Evolutionary conservation across 2,329 filamentous ascomycete species (phyloP), one percentile per base, ranked within the genome.

Genomic region (Claviceps sp.): DNA sequence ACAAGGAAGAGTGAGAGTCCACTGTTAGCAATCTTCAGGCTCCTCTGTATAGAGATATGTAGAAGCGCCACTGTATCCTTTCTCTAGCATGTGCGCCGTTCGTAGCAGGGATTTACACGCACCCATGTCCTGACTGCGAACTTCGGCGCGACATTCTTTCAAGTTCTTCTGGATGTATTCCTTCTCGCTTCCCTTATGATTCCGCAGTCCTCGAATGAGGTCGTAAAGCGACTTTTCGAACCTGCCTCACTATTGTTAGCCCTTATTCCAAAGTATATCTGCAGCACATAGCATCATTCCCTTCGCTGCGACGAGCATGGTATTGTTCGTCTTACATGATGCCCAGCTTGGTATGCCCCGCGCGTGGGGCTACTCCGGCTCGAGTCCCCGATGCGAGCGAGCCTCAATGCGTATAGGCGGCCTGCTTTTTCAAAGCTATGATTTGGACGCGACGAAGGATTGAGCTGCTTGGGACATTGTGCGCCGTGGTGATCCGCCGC

Each of bases 171-270:
- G 86, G 55, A 98, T 94, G 69, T 97, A 98, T 65, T 94, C 88
- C 67, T 85, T 86, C 72, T 98, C 93, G 64, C 84, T 86, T 61
- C 91, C 91, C 70, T 95, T 96, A 73, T 97, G 90, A 67, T 91
- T 93, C 59, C 93, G 85, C 65, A 98, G 75, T 62, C 93, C 93
- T 70, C 90, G 82, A 63, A 98, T 98, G 75, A 98, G 90, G 81
- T 97, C 91, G 71, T 96, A 95, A 20, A 98, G 81, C 43, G 93
- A 96, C 72, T 98, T 98, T 70, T 98, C 93, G 73, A 98, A 98
- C 93, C 90, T 97, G 53, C 22, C 37, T 30, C 46, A 48, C 46
- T 43, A 6, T 14, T 8, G 37, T 54, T 22, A 43, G 48, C 49
- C 40, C 13, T 26, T 2, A 9, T 20, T 8, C 1, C 9, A 42